These are phyloP conservation scores for Inonotus hispidus DNA, from an alignment of 1,284 basidiomycete genomes.

Conservation along the genomic window DNA sequence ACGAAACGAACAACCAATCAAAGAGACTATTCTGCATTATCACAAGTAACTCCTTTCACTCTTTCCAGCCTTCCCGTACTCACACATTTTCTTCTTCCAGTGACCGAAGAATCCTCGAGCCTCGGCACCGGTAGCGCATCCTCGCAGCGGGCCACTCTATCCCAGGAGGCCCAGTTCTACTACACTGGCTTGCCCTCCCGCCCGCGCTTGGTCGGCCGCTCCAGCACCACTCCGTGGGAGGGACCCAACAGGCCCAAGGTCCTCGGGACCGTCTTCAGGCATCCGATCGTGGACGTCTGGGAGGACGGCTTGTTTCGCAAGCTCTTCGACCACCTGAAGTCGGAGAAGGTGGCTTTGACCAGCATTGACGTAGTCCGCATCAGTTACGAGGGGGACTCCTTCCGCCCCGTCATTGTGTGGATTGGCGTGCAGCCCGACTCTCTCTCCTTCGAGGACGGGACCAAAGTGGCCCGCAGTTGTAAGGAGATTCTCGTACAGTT, in stretches of 20 bases:
- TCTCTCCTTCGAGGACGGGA: conserved; percentile 26
- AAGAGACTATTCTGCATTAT: not conserved
- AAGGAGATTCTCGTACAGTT: conserved; percentile 22
- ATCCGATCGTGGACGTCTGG: conserved; percentile 25
- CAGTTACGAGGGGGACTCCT: conserved; percentile 6
- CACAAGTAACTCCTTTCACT: not conserved
- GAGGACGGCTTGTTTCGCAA: conserved; percentile 22
- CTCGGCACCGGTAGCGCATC: not conserved
- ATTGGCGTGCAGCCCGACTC: conserved; percentile 28
- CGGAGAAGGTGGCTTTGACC: conserved; percentile 14
- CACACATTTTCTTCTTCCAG: not conserved
- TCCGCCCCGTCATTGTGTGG: conserved; percentile 20
- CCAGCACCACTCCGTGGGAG: conserved; percentile 25
- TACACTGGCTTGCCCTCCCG: conserved; percentile 26
- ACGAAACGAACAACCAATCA: too few species aligned
- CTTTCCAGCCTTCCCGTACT: not conserved
- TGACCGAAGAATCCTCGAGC: not conserved
- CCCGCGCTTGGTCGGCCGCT: conserved; percentile 27
- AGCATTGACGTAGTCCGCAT: conserved; percentile 14
- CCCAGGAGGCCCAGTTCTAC: conserved; percentile 11
- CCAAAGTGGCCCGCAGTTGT: conserved; percentile 25
- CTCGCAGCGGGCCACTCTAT: not conserved
- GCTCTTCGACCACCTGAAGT: conserved; percentile 16
- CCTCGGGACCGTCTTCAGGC: conserved; percentile 22
- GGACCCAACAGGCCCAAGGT: conserved; percentile 24